These are phyloP conservation scores for Boletus sp. DNA, from an alignment of 768 basidiomycete species.

Conservation along the genomic window DNA sequence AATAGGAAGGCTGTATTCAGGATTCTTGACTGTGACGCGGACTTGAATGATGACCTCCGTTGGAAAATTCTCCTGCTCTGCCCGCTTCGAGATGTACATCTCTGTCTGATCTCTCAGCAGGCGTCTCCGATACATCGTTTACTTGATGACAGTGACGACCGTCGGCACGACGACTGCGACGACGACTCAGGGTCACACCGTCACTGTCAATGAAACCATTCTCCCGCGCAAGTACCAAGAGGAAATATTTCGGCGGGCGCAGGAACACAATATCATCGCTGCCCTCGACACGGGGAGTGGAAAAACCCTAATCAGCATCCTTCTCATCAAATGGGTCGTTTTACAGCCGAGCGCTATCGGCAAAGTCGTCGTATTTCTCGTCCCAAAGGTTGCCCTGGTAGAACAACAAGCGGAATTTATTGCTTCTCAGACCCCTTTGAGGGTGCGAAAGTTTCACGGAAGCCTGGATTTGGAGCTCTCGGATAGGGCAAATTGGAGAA, in stretches of 20 bases:
- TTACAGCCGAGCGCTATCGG: constrained; percentile 44
- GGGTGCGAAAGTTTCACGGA: constrained; percentile 68
- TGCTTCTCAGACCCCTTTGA: constrained; percentile 57
- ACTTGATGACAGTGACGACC: constrained; percentile 26
- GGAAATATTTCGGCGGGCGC: constrained; percentile 52
- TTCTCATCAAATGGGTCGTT: constrained; percentile 74
- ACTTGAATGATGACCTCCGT: constrained; percentile 21
- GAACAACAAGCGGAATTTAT: constrained; percentile 77
- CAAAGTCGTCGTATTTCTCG: constrained; percentile 75
- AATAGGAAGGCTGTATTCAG: constrained; percentile 33
- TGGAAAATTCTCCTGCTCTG: constrained; percentile 8
- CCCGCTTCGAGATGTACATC: constrained; percentile 19
- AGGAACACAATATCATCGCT: constrained; percentile 52
- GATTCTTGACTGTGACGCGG: constrained; percentile 12
- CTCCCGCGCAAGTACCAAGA: constrained; percentile 53
- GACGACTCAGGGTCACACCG: constrained; percentile 23
- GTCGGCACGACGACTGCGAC: constrained; percentile 16
- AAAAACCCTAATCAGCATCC: constrained; percentile 58
- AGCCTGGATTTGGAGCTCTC: constrained; percentile 67
- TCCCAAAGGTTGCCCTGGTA: constrained; percentile 82
- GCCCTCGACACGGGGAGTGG: constrained; percentile 58
- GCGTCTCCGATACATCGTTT: constrained; percentile 13
- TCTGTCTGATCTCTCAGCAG: constrained; percentile 8
- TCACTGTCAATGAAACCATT: constrained; percentile 35
- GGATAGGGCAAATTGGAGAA: constrained; percentile 62